Base-by-base conservation (phyloP, 75 land plant genomes). In the Sequoiadendron giganteum region DNA sequence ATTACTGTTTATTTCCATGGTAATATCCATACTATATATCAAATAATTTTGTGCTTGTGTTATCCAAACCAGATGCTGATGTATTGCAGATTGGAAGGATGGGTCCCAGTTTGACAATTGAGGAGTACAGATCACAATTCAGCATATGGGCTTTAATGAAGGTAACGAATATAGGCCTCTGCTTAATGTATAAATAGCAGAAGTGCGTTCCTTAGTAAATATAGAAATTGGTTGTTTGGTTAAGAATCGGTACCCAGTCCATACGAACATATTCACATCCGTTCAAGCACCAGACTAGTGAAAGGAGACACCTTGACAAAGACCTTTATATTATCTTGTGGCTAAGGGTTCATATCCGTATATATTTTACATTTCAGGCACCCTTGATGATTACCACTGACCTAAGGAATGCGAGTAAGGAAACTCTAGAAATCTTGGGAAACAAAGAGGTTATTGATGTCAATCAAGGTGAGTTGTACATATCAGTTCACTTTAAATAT, bases 351-450 rank as follows among this genome's bases (percentile, higher is more conserved):
- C 18, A 36, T 15, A 54, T 56, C 84, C 10, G 1, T 70, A 47
- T 39, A 5, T 38, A 86, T 45, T 92, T 68, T 39, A 5, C 30
- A 86, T 45, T 92, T 68, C 94, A 97, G 97, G 96, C 99, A 68
- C 99, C 99, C 38, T 91, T 97, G 80, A 85, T 97, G 47, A 91
- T 97, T 72, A 97, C 96, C 14, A 96, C 97, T 90, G 99, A 97
- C 89, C 88, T 97, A 36, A 90, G 95, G 86, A 90, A 89, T 81
- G 91, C 94, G 61, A 89, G 93, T 34, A 55, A 78, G 10, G 95
- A 95, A 43, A 91, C 94, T 11, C 77, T 90, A 11, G 90, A 85
- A 73, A 88, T 97, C 84, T 48, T 96, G 21, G 88, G 91, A 87
- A 97, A 97, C 88, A 86, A 87, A 87, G 99, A 97, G 86, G 97